phyloP scores from a whole-genome alignment of 2,329 filamentous ascomycete genomes.

The Monosporascus sp. region DNA sequence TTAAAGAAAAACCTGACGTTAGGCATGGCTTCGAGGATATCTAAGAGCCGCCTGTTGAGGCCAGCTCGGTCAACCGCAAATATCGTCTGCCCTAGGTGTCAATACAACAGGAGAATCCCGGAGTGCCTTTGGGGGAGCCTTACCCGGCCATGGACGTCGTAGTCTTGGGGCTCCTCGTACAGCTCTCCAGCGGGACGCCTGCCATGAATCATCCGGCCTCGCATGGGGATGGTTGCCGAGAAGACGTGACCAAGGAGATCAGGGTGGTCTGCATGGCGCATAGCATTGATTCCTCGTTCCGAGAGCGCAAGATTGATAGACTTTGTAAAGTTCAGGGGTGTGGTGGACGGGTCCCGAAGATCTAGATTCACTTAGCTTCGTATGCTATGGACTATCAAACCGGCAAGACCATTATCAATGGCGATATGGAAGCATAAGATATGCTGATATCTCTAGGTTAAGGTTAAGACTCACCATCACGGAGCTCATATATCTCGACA shows the following conservation, averaged over 20 bases:
- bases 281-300: conserved; percentile 85
- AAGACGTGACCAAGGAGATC: conserved; percentile 70
- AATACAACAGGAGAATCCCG: neutral
- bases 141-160: conserved; percentile 84
- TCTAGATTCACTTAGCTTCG: conserved; percentile 49
- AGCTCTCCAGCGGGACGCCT: conserved; percentile 57
- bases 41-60: conserved; percentile 77
- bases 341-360: conserved; percentile 74
- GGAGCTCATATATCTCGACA: conserved; percentile 90
- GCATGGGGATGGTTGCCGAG: conserved; percentile 80
- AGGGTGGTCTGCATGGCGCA: conserved; percentile 63
- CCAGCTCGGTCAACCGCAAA: conserved; percentile 79
- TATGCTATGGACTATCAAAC: neutral
- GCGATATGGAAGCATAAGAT: neutral
- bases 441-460: conserved; percentile 4
- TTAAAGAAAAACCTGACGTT: conserved; percentile 93
- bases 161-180: conserved; percentile 76
- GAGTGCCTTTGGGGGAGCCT: conserved; percentile 15
- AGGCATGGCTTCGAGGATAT: conserved; percentile 74
- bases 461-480: conserved; percentile 62
- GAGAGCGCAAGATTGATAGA: conserved; percentile 98
- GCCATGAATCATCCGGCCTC: conserved; percentile 93
- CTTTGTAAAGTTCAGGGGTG: conserved; percentile 89
- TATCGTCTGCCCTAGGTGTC: conserved; percentile 54
- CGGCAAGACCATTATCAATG: too few relatives aligned